Evolutionary conservation across 2,329 filamentous ascomycete species (phyloP), one percentile per base, ranked within the genome.

Genomic region (Pestalotiopsis sp.): DNA sequence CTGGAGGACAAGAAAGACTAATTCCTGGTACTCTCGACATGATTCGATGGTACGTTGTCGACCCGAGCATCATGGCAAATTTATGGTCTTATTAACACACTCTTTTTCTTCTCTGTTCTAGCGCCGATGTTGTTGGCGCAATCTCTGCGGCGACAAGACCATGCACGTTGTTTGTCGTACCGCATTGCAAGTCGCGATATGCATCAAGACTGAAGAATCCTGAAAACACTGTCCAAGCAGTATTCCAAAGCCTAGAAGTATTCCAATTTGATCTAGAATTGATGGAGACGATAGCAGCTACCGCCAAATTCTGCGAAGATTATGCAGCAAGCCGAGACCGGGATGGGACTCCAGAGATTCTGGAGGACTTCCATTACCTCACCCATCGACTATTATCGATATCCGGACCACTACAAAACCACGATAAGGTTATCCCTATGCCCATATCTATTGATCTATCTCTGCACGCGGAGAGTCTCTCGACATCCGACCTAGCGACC

Each of bases 61-160:
- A 39, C 12, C 38, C n/a, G 4, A 20, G 5, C 1, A 62, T 20
- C 5, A 5, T 36, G 12, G 59, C 14, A 14, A 49, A 7, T n/a
- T 49, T 1, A 4, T n/a, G n/a, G 45, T 14, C 4, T n/a, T n/a
- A 59, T 31, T 36, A 39, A 38, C 27, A 4, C 36, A 17, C 12
- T 11, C 2, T 56, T 41, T 41, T 56, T n/a, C 12, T 38, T 20
- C 13, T 23, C 27, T 49, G 64, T 25, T 56, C 61, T 66, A 81
- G 79, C 69, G 78, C 78, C 65, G 80, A 82, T 63, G 74, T 81
- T 57, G 77, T 77, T 71, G 80, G 80, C 9, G 78, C 80, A 36
- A 73, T 75, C 20, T 72, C 76, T 6, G 73, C 80, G 3, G 78
- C 73, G 5, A 72, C 75, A 2, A 71, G 66, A 14, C 80, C 80